These are phyloP conservation scores for Trichoderma koningiopsis DNA, from an alignment of 2,329 filamentous ascomycete genomes.

Conservation along the genomic window DNA sequence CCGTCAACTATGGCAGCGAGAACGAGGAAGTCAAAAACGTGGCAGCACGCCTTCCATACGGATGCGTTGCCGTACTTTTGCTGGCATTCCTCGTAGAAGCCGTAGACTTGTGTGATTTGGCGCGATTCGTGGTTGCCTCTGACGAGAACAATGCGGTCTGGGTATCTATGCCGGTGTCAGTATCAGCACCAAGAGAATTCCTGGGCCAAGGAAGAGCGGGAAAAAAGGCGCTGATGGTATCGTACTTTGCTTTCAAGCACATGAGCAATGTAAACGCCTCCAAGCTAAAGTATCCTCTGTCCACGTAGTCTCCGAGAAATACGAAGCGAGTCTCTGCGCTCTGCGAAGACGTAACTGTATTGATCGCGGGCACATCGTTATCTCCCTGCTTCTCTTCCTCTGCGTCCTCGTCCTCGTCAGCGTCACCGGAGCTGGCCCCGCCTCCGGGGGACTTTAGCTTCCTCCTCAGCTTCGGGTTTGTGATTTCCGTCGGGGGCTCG, in stretches of 20 bases:
- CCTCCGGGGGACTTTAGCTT: slow-evolving; percentile 64
- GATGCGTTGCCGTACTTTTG: slow-evolving; percentile 98
- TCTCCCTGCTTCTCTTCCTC: slow-evolving; percentile 37
- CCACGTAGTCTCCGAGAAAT: slow-evolving; percentile 87
- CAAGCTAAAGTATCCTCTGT: slow-evolving; percentile 94
- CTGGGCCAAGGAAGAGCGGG: slow-evolving; percentile 17
- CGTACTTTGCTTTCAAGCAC: slow-evolving; percentile 77
- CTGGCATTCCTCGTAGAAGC: slow-evolving; percentile 97
- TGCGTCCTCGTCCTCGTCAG: slow-evolving; percentile 52
- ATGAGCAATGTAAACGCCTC: slow-evolving; percentile 97
- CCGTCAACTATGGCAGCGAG: slow-evolving; percentile 97
- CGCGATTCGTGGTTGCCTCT: slow-evolving; percentile 97
- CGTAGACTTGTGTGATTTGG: slow-evolving; percentile 97
- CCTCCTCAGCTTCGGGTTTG: slow-evolving; percentile 81
- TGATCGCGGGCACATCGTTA: neutral
- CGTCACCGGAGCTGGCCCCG: slow-evolving; percentile 52
- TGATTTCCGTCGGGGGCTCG: slow-evolving; percentile 87
- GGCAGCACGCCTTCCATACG: slow-evolving; percentile 99
- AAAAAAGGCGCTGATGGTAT: neutral
- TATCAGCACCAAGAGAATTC: neutral
- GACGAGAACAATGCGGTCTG: slow-evolving; percentile 91
- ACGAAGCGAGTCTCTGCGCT: slow-evolving; percentile 60
- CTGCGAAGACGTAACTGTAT: slow-evolving; percentile 43
- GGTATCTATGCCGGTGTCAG: slow-evolving; percentile 65
- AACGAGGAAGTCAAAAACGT: slow-evolving; percentile 98